Evolutionary conservation across 129 eudicot species (phyloP), one percentile per base, ranked within the genome.

Genomic region (Scalesia atractyloides): DNA sequence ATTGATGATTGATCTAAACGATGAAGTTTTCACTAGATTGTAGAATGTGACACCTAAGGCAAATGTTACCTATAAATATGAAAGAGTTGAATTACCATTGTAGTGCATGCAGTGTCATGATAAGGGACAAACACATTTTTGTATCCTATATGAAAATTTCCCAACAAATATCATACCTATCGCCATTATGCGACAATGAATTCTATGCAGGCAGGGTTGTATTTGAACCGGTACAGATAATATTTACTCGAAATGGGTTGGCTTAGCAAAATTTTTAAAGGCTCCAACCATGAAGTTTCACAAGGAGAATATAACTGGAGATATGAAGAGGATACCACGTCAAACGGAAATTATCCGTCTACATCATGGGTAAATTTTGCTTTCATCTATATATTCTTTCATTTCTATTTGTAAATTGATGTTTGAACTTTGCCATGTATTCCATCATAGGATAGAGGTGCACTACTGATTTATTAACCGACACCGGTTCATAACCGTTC

Each of bases 241-340:
- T 34, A 74, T 77, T 64, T 75, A 54, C 36, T 53, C 57, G 18
- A 68, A 66, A 92, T 92, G 97, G 97, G 97, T 17, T 92, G 97
- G 97, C 87, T 92, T 70, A 89, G 88, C 93, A 92, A 83, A 80
- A 79, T 92, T 85, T 92, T 92, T 70, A 92, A 89, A 76, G 96
- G 94, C 80, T 92, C 96, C 59, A 83, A 75, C 73, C 91, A 86
- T 73, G 89, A 82, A 64, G 82, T 86, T 77, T 77, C 91, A 46
- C 89, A 92, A 76, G 94, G 94, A 3, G 83, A 66, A 0, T 82
- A 84, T 71, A 83, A 91, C 75, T 75, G 86, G 88, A 76, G 85
- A 68, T 83, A 79, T 82, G 84, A 70, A 74, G 78, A 84, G 5
- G 74, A 88, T 53, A 73, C 86, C 33, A 70, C 60, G 14, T 47